phyloP scores from a whole-genome alignment of 1,284 basidiomycete species.

The Ceratobasidium sp. region DNA sequence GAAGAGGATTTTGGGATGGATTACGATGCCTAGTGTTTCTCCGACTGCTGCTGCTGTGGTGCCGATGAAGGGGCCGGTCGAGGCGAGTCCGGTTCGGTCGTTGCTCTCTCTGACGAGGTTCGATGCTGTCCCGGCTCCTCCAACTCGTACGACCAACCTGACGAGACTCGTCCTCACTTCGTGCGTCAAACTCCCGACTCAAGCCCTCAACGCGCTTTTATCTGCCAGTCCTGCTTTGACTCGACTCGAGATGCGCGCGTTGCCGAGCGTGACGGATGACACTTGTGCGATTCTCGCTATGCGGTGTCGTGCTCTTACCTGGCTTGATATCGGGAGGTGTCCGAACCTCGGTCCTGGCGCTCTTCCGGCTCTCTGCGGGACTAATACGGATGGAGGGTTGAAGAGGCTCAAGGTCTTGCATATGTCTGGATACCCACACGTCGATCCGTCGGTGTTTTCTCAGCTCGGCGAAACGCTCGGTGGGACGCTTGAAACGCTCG shows the following conservation, averaged over 20 bases:
- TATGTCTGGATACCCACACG: conserved; percentile 22
- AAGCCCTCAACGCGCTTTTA: conserved; percentile 79
- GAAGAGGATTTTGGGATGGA: background rate
- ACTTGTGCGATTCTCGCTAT: conserved; percentile 77
- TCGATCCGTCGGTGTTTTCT: background rate
- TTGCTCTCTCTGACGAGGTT: conserved; percentile 24
- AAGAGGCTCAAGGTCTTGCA: background rate
- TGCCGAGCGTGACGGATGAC: conserved; percentile 76
- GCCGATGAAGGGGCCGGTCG: too few species aligned
- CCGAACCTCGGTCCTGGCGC: conserved; percentile 76
- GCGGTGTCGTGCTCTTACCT: conserved; percentile 69
- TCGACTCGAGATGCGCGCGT: conserved; percentile 75
- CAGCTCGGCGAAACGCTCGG: conserved; percentile 34
- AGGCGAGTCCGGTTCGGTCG: background rate
- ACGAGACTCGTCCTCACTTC: conserved; percentile 81
- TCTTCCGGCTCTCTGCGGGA: conserved; percentile 52
- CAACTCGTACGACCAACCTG: conserved; percentile 65
- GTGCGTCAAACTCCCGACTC: conserved; percentile 74
- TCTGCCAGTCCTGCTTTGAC: conserved; percentile 74
- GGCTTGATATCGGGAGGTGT: conserved; percentile 83
- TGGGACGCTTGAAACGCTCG: conserved; percentile 29
- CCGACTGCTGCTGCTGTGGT: background rate
- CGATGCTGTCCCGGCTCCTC: conserved; percentile 12
- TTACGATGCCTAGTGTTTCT: conserved; percentile 16
- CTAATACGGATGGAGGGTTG: conserved; percentile 4